Conservation (phyloP, 257 asterid genomes). For the Rehmannia glutinosa region DNA sequence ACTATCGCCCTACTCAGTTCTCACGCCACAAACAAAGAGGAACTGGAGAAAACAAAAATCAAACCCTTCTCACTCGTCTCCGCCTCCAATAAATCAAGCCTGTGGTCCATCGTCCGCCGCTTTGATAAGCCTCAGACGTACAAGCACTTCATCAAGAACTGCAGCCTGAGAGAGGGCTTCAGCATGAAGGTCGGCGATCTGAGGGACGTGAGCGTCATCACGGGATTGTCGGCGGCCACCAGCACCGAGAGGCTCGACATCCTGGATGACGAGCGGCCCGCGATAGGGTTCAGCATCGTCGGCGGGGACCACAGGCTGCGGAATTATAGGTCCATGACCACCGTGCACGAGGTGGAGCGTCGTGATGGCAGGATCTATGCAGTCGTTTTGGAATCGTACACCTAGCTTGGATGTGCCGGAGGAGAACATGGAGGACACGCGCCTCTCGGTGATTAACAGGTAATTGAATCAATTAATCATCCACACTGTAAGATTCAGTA, state of each 20-base stretch:
- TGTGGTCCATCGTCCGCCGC: constrained; percentile 75
- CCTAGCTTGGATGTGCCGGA: constrained; percentile 87
- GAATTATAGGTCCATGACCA: constrained; percentile 70
- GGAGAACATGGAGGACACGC: constrained; percentile 86
- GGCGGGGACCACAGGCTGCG: constrained; percentile 87
- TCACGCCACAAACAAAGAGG: no score
- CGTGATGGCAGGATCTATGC: constrained; percentile 33
- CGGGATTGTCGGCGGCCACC: constrained; percentile 89
- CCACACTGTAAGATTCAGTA: no score
- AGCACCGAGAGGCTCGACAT: constrained; percentile 80
- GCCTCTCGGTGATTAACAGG: no score
- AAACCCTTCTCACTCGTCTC: no score
- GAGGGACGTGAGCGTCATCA: constrained; percentile 67
- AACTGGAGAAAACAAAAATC: no score
- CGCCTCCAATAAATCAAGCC: no score
- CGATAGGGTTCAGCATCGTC: constrained; percentile 70
- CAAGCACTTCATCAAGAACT: constrained; percentile 96
- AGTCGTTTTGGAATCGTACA: constrained; percentile 73
- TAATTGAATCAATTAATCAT: no score
- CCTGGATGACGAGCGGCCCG: constrained; percentile 70
- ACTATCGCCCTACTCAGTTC: no score
- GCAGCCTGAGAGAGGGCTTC: no score
- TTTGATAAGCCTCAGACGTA: constrained; percentile 80
- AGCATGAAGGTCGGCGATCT: constrained; percentile 76
- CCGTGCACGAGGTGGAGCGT: constrained; percentile 52